Base-by-base conservation (phyloP, 129 eudicot species). In the Daucus carota region DNA sequence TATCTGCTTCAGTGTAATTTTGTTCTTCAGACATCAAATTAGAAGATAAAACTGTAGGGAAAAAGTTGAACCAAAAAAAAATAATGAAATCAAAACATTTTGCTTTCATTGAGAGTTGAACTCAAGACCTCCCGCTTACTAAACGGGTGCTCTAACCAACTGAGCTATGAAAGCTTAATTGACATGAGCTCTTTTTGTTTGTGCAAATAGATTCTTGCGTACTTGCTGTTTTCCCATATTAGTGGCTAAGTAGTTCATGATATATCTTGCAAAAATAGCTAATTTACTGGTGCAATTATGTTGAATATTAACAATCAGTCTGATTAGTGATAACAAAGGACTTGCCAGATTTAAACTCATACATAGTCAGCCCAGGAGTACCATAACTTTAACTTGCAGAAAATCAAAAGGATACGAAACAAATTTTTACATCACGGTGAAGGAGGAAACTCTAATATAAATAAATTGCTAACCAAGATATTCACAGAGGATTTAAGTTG, bases 121-220 rank as follows among this genome's bases (percentile, higher is more conserved):
- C 92, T 92, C 91, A 89, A 89, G 97, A 92, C 97, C 96, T 89
- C 96, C 89, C 96, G 91, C 96, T 85, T 85, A 89, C 90, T 85
- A 90, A 84, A 86, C 85, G 84, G 89, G 89, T 82, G 85, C 83
- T 85, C 87, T 84, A 85, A 85, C 87, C 87, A 82, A 87, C 91
- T 87, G 88, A 85, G 85, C 89, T 85, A 82, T 76, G 87, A 80
- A 83, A 84, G 75, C 75, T 20, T 20, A n/a, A n/a, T n/a, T n/a
- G n/a, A n/a, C n/a, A n/a, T n/a, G n/a, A n/a, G n/a, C n/a, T n/a
- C n/a, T n/a, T n/a, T n/a, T n/a, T n/a, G n/a, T n/a, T n/a, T n/a
- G n/a, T n/a, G n/a, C n/a, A n/a, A n/a, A n/a, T n/a, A n/a, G n/a
- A n/a, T n/a, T n/a, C n/a, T n/a, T n/a, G n/a, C n/a, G n/a, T n/a